Evolutionary conservation across 2,329 filamentous ascomycete genomes (phyloP), one percentile per base, ranked within the genome.

Genomic region (Hymenoscyphus fraxineus): DNA sequence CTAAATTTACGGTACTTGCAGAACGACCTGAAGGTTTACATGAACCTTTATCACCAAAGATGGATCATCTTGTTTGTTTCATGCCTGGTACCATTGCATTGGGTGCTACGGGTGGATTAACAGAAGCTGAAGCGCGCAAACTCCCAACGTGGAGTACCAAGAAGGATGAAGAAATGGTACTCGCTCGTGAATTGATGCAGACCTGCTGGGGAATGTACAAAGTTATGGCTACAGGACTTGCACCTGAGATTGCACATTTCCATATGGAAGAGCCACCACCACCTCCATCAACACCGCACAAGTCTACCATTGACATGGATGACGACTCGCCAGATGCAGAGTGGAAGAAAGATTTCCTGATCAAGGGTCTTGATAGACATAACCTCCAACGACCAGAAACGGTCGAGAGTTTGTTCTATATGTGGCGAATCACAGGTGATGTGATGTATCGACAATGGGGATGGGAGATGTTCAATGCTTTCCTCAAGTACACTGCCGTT

Each of bases 131-230:
- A 73, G 94, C 94, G 13, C 88, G 86, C 70, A 89, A 90, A 75
- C 80, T 85, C 0, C 80, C 86, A 0, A 83, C 80, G 7, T 98
- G 95, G 95, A 87, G 84, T 40, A 82, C 86, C 69, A 85, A 89
- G 75, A 88, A 96, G 72, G 93, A 97, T 65, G 89, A 90, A 66
- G 92, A 98, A 75, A 93, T 99, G 80, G 79, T 86, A 66, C 86
- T 99, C 35, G 93, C 95, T 1, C 87, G 87, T 69, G 94, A 99
- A 80, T 82, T 99, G 64, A 97, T 91, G 82, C 94, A 97, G 66
- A 98, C 95, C 1, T 99, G 95, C 82, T 97, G 94, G 91, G 93
- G 91, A 73, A 99, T 96, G 87, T 99, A 99, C 80, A 90, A 92
- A 75, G 88, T 83, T 72, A 97, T 93, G 74, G 85, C 88, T 9